Conservation (phyloP, 306 rosid genomes). For the Prunus davidiana region DNA sequence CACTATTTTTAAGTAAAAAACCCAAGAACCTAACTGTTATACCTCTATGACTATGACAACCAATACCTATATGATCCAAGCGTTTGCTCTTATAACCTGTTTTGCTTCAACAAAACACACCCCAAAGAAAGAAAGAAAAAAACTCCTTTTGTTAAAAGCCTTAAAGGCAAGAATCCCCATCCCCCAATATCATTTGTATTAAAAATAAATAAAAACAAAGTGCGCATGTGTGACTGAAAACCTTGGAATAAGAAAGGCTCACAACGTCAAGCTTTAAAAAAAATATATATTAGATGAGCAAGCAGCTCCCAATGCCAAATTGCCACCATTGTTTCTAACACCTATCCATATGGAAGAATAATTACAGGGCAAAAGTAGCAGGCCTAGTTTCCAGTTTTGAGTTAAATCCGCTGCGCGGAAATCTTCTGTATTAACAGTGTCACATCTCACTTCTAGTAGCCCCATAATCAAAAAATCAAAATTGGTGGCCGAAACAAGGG, state of each 20-base stretch:
- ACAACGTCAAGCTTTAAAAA: conserved; percentile 20
- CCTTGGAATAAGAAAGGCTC: conserved; percentile 12
- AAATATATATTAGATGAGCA: background rate
- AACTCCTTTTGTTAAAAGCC: no score
- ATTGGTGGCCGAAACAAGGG: background rate
- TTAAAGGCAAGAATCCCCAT: background rate
- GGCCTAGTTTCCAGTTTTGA: conserved; percentile 11
- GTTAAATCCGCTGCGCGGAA: conserved; percentile 11
- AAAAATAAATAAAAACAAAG: no score
- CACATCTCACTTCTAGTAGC: background rate
- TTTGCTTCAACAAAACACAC: no score
- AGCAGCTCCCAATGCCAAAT: background rate
- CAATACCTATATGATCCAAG: no score
- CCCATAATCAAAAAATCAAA: background rate
- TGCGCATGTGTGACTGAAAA: conserved; percentile 10
- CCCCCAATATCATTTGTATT: no score
- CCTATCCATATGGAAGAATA: conserved; percentile 4
- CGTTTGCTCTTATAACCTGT: no score
- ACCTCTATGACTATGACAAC: no score
- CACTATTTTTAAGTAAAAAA: no score
- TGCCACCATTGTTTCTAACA: conserved; percentile 5
- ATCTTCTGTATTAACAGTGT: background rate
- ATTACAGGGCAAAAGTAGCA: background rate
- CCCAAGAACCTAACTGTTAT: no score
- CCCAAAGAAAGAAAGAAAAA: no score